Base-by-base conservation (phyloP, 2,329 filamentous ascomycete species). In the Ilyonectria robusta region DNA sequence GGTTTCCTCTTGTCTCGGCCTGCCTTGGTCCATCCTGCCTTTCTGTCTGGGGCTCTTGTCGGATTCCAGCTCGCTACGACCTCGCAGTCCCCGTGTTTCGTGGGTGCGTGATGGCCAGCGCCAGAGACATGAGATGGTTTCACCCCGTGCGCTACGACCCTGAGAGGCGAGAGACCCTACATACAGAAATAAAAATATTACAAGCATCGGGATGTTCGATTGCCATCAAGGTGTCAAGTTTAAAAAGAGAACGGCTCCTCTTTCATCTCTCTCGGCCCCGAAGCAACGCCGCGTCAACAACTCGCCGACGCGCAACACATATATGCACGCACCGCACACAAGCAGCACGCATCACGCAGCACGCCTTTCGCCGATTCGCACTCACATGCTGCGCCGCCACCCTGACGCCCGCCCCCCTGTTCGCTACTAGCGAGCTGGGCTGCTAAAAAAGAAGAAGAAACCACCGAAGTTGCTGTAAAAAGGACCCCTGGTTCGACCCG, bases 71-170 rank as follows among this genome's bases (percentile, higher is more conserved):
- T 42, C 6, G n/a, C 40, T n/a, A 42, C 17, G 17, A 42, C 8
- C 17, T 42, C 40, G 40, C 19, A 8, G 21, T 29, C 33, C 19
- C 59, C 50, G 29, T 62, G 59, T 62, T 62, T 62, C 46, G 58
- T 42, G 15, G 44, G 57, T 47, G 46, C 19, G 53, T 33, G 23
- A 50, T 56, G 51, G 19, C 13, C 40, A 31, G 23, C 23, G 42
- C 48, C 37, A 54, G 56, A 26, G 44, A 46, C 47, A 56, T 17
- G 5, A 46, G 47, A 23, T 42, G 37, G 62, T 65, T 65, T 65
- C 62, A 65, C 53, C 56, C 17, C 19, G 44, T 44, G 62, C 51
- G 46, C 44, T 56, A 44, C 62, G 50, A 65, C 57, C 51, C 62
- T 44, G 50, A 33, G 29, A 35, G 19, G 29, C 40, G 31, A 33